Evolutionary conservation across 768 basidiomycete species (phyloP), one percentile per base, ranked within the genome.

Genomic region (Pulveroboletus sp.): DNA sequence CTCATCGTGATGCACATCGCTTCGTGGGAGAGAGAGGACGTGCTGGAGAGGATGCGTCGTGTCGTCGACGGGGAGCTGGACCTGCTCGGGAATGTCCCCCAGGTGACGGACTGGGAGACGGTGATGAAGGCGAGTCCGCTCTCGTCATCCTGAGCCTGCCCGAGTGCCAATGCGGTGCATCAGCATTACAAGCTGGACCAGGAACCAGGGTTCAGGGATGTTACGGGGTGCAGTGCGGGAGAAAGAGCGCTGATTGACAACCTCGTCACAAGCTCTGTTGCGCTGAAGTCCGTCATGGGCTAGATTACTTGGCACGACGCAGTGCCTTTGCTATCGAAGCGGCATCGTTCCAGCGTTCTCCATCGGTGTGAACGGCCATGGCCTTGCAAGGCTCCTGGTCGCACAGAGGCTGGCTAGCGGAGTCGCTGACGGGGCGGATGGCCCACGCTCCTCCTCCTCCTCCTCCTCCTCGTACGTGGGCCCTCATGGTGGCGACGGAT

Each of bases 191-290:
- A 88, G 64, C 69, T 93, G 7, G 79, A 80, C 50, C 65, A 69
- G 8, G 84, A 89, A 39, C 60, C 67, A 0, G 73, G 69, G 3
- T 62, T 75, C 12, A 67, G 65, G 21, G 72, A 68, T 7, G 60
- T 64, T 0, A 63, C 64, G 27, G 70, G 67, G 10, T 59, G 76
- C 39, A 49, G 50, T 6, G 55, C 39, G 37, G 69, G 56, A 27
- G 81, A 79, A 56, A 69, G 58, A 17, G 56, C 51, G 0, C 64
- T 72, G 14, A 69, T 89, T 10, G 80, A 88, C 58, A 77, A 81
- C 50, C 79, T 93, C 30, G 86, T 88, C 7, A 70, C 79, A n/a
- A 90, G 86, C 53, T 74, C 81, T 8, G 87, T 91, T 6, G 90
- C 90, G 40, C 85, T 85, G 79, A 93, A 93, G 69, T 81, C 74